Evolutionary conservation across 208 protist genomes (phyloP).

Genomic region (Leishmania aethiopica): DNA sequence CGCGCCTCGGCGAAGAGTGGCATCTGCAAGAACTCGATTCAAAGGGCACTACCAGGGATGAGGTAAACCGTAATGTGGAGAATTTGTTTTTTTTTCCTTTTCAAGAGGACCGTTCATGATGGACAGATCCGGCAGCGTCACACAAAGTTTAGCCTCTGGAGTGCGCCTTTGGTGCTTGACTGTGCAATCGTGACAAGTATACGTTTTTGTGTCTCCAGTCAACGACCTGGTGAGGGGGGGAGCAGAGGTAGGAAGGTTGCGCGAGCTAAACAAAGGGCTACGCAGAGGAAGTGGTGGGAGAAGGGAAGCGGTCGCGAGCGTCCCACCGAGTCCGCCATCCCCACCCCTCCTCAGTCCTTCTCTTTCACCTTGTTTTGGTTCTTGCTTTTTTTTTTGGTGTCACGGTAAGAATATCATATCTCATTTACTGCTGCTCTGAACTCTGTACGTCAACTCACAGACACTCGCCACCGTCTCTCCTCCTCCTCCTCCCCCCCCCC

Average conservation of each 20-base stretch:
- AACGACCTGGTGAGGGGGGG: neutral
- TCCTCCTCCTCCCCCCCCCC: neutral
- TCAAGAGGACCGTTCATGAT: neutral
- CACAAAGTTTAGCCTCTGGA: neutral
- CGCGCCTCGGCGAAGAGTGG: constrained; percentile 43
- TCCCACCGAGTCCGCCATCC: neutral
- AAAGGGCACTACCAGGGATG: neutral
- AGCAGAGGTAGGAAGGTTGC: neutral
- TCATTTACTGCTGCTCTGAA: neutral
- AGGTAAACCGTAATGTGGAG: neutral
- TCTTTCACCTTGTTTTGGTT: neutral
- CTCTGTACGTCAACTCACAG: neutral
- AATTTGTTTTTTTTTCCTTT: neutral
- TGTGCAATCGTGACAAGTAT: neutral
- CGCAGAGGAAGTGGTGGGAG: neutral
- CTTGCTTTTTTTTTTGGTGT: neutral
- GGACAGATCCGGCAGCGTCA: neutral
- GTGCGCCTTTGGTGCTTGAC: neutral
- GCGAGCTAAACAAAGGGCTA: neutral
- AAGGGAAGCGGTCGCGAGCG: neutral
- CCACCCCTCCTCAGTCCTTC: neutral
- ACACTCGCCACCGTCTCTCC: neutral
- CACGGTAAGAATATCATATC: neutral
- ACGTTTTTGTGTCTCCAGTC: neutral
- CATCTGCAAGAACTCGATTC: constrained; percentile 18